Percentiles rank a stretch among this genome's conserved stretches.
phyloP scores from a whole-genome alignment of 2,329 filamentous ascomycete species.

The Talaromyces rugulosus region DNA sequence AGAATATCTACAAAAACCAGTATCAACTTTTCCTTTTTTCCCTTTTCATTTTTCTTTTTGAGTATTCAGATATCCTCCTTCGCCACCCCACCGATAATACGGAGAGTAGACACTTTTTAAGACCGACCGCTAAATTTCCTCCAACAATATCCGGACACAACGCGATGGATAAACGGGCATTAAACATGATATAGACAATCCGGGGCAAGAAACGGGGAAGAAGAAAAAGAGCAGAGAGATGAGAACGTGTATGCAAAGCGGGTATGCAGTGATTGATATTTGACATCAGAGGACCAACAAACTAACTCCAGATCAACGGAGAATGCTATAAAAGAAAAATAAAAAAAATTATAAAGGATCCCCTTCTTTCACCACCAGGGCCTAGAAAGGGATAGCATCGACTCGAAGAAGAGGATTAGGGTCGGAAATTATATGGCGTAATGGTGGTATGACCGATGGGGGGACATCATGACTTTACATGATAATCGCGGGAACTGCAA shows the following conservation, averaged over 20 bases:
- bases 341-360: neutral
- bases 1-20: neutral
- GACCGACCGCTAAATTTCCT: neutral
- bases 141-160: neutral
- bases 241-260: neutral
- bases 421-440: neutral
- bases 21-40: neutral
- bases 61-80: neutral
- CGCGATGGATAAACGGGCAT: neutral
- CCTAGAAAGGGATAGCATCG: slow-evolving; percentile 5
- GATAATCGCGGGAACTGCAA: slow-evolving; percentile 45
- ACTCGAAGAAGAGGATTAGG: neutral
- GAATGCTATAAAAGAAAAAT: neutral
- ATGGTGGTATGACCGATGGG: neutral
- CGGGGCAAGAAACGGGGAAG: neutral
- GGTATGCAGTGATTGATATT: slow-evolving; percentile 2
- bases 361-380: slow-evolving; percentile 12
- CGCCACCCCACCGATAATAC: neutral
- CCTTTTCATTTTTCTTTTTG: neutral
- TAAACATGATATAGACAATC: neutral
- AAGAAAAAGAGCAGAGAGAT: neutral
- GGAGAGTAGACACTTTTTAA: neutral
- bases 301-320: neutral
- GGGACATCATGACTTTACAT: slow-evolving; percentile 32
- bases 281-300: neutral